These are phyloP conservation scores for Xylariales sp. DNA, from an alignment of 2,329 filamentous ascomycete species.

Conservation along the genomic window DNA sequence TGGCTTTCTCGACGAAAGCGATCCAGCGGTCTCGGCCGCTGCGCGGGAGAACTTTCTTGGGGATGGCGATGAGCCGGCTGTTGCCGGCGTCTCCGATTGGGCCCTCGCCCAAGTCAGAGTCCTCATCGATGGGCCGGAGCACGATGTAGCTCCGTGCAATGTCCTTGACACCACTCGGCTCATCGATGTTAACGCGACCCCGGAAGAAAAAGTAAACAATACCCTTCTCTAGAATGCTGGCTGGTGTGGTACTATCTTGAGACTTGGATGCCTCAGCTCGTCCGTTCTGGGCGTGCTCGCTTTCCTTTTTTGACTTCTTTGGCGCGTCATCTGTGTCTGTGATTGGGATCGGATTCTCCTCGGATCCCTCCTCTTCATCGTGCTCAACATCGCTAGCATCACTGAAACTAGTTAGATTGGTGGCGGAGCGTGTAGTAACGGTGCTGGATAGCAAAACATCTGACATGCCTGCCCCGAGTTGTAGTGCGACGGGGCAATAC, in stretches of 20 bases:
- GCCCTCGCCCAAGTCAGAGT: constrained; percentile 59
- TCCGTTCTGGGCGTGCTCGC: constrained; percentile 17
- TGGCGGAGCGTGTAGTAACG: too few species aligned
- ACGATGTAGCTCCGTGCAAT: constrained; percentile 77
- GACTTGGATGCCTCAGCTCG: constrained; percentile 23
- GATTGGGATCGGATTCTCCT: constrained; percentile 8
- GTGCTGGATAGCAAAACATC: too few species aligned
- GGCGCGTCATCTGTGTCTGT: too few species aligned
- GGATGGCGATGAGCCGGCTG: constrained; percentile 70
- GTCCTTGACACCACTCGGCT: constrained; percentile 65
- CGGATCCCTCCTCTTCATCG: constrained; percentile 28
- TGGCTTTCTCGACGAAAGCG: constrained; percentile 76
- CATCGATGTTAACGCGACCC: constrained; percentile 67
- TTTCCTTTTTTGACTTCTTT: constrained; percentile 16
- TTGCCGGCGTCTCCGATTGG: constrained; percentile 48
- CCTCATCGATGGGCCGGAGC: constrained; percentile 65
- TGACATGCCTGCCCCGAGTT: neutral
- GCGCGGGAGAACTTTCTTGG: constrained; percentile 78
- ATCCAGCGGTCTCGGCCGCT: constrained; percentile 68
- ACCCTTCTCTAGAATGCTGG: constrained; percentile 74
- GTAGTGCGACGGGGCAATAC: neutral
- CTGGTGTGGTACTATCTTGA: constrained; percentile 31
- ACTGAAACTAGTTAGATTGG: too few species aligned
- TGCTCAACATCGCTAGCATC: constrained; percentile 35
- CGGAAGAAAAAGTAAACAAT: constrained; percentile 90